Evolutionary conservation across 2,329 filamentous ascomycete genomes (phyloP), one percentile per base, ranked within the genome.

Genomic region (Fusarium tanahbumbuense): DNA sequence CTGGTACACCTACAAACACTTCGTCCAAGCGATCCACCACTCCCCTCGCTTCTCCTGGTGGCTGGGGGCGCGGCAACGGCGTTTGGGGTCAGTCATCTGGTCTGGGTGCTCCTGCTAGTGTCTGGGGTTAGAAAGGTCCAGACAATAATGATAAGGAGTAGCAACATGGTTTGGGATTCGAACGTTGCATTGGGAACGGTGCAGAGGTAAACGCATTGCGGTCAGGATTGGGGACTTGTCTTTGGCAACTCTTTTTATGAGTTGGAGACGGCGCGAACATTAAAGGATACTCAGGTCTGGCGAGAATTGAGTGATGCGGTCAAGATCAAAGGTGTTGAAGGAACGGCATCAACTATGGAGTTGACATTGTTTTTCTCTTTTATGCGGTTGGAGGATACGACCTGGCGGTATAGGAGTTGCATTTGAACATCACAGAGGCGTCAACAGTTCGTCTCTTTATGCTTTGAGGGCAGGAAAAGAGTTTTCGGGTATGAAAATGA

Each of bases 51-150:
- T 97, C 94, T n/a, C 94, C 94, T 15, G 85, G 91, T 20, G 88
- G 90, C 64, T 97, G 94, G 94, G 90, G 92, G 58, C 91, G 89
- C 77, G 91, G 92, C 72, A 91, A 90, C 71, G 91, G 90, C 41
- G 93, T 95, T 47, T 97, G 94, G 94, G 92, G 93, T 64, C 91
- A 90, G 76, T 93, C 92, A 76, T 92, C 90, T 71, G 89, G 89
- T 53, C 89, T 97, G 67, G 93, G 94, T 71, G 92, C 94, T 67
- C 93, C 97, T 79, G 94, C 94, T 71, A 97, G 93, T 71, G 95
- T 98, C 73, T 98, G 94, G 94, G 94, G 94, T 75, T 98, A 90
- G 56, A 54, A 46, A 30, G 9, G 8, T 32, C 27, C 12, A n/a
- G 34, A 27, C 34, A 48, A 57, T 48, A 27, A 52, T 50, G 53